Conservation (phyloP, 2,329 filamentous ascomycete genomes). For the Hirsutella rhossiliensis region DNA sequence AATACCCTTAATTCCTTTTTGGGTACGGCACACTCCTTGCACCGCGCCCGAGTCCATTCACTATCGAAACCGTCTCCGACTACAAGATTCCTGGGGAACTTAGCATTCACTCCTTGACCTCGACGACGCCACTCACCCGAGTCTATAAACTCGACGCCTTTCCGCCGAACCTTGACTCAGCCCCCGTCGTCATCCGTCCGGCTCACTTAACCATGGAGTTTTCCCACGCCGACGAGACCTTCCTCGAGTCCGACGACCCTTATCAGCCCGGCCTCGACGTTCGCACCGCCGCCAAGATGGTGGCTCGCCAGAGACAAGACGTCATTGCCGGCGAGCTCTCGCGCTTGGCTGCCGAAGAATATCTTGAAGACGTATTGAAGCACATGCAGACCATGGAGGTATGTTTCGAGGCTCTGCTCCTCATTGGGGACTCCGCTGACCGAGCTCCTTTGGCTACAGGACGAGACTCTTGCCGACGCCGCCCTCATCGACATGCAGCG, state of each 20-base stretch:
- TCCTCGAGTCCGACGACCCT: constrained; percentile 44
- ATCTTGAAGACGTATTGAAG: constrained; percentile 84
- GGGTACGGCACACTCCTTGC: constrained; percentile 25
- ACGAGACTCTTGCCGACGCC: constrained; percentile 86
- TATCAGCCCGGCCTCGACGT: constrained; percentile 47
- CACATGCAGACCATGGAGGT: constrained; percentile 96
- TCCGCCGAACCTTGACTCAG: constrained; percentile 2
- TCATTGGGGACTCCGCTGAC: constrained; percentile 11
- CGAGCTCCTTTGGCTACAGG: constrained; percentile 22
- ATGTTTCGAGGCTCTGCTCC: constrained; percentile 11
- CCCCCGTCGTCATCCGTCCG: neutral
- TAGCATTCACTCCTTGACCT: constrained; percentile 32
- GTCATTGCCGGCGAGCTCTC: constrained; percentile 84
- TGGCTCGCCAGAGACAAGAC: constrained; percentile 75
- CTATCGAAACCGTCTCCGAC: constrained; percentile 27
- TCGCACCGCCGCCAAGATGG: constrained; percentile 64
- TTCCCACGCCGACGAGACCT: constrained; percentile 30
- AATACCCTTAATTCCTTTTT: constrained; percentile 32
- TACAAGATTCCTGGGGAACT: constrained; percentile 41
- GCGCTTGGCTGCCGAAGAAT: constrained; percentile 73
- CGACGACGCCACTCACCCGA: constrained; percentile 7
- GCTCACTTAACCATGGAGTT: constrained; percentile 32
- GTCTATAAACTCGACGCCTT: constrained; percentile 4
- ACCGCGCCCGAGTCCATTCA: constrained; percentile 16
- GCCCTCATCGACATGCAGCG: constrained; percentile 98